phyloP scores from a whole-genome alignment of 306 rosid species.

The Pyrus bretschneideri region DNA sequence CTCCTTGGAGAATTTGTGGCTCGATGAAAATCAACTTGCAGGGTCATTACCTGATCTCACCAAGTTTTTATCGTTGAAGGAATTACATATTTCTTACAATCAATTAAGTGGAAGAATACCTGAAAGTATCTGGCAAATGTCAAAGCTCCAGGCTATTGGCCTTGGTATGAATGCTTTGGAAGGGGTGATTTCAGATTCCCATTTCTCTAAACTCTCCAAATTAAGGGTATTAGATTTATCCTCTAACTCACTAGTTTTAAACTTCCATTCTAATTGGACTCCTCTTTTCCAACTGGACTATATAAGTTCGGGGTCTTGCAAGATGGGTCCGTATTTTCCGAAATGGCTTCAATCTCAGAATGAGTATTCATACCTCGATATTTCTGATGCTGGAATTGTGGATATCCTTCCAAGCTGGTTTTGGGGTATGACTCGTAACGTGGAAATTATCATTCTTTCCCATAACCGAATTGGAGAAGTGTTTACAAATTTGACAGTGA shows the following conservation, averaged over 20 bases:
- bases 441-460: neutral
- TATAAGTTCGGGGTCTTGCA: neutral
- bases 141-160: neutral
- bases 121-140: neutral
- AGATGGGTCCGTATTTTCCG: neutral
- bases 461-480: neutral
- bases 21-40: neutral
- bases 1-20: neutral
- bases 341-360: conserved; percentile 16
- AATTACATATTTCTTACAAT: neutral
- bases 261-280: neutral
- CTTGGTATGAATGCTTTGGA: neutral
- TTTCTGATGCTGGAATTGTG: neutral
- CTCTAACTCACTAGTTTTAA: neutral
- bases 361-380: neutral
- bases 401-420: conserved; percentile 4
- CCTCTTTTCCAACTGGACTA: neutral
- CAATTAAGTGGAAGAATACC: neutral
- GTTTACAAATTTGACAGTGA: neutral
- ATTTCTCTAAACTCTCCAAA: neutral
- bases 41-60: conserved; percentile 10
- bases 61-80: neutral
- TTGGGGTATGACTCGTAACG: neutral
- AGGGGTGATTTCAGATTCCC: neutral
- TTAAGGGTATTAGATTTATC: fast-evolving